These are phyloP conservation scores for Bruguiera sexangula DNA, from an alignment of 345 rosid species.

Conservation along the genomic window DNA sequence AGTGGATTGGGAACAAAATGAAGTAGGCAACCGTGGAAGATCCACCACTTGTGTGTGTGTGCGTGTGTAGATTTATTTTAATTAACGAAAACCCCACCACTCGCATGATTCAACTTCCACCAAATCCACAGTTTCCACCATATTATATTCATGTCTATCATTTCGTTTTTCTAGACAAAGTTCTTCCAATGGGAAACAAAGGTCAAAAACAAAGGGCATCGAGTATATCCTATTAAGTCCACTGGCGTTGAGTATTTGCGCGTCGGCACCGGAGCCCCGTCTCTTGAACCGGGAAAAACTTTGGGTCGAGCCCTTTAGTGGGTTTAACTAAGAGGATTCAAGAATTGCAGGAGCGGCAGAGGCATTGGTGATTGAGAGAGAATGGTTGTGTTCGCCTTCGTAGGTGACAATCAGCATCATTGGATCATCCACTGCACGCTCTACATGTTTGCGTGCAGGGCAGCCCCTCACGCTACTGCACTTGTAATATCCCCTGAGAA, in stretches of 20 bases:
- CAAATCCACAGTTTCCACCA: constrained; percentile 37
- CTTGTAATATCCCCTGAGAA: constrained; percentile 82
- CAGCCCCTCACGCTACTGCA: constrained; percentile 89
- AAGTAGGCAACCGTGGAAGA: constrained; percentile 14
- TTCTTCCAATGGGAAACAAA: background rate
- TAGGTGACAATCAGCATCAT: constrained; percentile 80
- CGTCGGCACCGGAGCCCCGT: background rate
- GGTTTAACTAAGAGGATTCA: constrained; percentile 49
- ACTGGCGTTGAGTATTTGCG: constrained; percentile 24
- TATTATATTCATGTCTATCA: background rate
- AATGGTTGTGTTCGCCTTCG: constrained; percentile 81
- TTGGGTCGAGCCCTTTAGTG: constrained; percentile 9
- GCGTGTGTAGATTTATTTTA: no score
- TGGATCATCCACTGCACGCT: constrained; percentile 72
- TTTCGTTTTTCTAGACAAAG: constrained; percentile 6
- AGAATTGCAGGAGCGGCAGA: constrained; percentile 41
- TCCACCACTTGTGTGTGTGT: background rate
- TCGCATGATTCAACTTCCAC: constrained; percentile 27
- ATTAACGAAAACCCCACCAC: constrained; percentile 18
- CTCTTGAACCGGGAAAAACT: background rate
- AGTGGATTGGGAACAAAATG: constrained; percentile 30
- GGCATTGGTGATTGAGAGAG: constrained; percentile 28
- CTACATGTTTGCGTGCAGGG: constrained; percentile 94
- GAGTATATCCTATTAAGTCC: constrained; percentile 7
- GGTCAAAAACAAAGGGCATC: constrained; percentile 33